phyloP scores from a whole-genome alignment of 371 early-diverging fungal genomes.

The Mortierella sp. region DNA sequence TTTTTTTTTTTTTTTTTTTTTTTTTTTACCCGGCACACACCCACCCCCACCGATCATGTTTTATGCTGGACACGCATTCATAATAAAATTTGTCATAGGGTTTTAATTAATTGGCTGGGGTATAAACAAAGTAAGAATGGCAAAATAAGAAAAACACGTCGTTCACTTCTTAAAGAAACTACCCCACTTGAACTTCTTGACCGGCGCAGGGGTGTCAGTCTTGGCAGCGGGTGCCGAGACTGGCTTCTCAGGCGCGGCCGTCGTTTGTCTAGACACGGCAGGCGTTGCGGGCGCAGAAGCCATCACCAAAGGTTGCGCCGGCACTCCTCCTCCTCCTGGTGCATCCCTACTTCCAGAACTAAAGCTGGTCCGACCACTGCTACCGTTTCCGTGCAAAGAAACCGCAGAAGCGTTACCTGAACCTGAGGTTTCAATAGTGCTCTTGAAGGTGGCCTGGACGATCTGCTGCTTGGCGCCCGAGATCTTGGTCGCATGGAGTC shows the following conservation, averaged over 20 bases:
- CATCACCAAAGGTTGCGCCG: background rate
- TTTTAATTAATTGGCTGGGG: background rate
- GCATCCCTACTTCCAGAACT: background rate
- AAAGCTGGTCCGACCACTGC: background rate
- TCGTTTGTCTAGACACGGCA: background rate
- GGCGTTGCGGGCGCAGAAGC: constrained; percentile 3
- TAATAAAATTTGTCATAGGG: too few species aligned
- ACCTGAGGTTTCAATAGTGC: background rate
- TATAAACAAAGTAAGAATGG: background rate
- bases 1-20: background rate
- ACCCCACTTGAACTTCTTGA: constrained; percentile 45
- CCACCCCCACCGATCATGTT: too few species aligned
- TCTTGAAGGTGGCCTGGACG: constrained; percentile 1
- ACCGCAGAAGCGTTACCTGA: constrained; percentile 1
- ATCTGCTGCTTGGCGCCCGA: constrained; percentile 1
- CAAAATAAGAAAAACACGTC: background rate
- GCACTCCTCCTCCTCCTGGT: background rate
- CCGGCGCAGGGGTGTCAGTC: background rate
- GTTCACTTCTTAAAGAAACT: constrained; percentile 41
- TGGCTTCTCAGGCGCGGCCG: background rate
- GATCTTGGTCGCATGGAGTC: background rate
- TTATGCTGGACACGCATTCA: too few species aligned
- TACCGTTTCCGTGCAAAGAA: background rate
- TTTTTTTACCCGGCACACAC: too few species aligned
- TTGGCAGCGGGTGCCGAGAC: background rate